Conservation (phyloP, 805 yeast genomes). For the Komagataella pseudopastoris region DNA sequence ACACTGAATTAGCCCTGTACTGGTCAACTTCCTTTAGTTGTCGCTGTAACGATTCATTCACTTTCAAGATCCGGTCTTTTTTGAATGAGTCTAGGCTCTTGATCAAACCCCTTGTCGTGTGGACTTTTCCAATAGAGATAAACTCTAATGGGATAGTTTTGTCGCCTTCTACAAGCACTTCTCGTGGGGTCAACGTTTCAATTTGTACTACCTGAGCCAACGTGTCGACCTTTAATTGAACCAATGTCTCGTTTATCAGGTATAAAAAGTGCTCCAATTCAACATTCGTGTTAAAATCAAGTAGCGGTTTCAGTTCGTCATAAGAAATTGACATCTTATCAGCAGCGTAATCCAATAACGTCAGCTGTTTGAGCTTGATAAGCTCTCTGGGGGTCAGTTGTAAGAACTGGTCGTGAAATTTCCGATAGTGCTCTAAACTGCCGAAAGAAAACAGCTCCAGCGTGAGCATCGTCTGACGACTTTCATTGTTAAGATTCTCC, state of each 20-base stretch:
- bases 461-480: slow-evolving; percentile 2
- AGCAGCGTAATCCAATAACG: slow-evolving; percentile 5
- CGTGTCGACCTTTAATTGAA: neutral
- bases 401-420: neutral
- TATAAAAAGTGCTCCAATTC: neutral
- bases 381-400: slow-evolving; percentile 5
- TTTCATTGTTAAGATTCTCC: neutral
- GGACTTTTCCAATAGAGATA: neutral
- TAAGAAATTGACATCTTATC: neutral
- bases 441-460: slow-evolving; percentile 17
- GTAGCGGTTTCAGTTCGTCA: neutral
- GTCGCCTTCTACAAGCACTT: neutral
- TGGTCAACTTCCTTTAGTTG: neutral
- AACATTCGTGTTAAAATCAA: neutral
- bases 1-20: neutral
- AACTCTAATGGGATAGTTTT: neutral
- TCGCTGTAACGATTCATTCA: neutral
- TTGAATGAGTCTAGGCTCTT: neutral
- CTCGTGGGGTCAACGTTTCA: neutral
- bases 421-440: slow-evolving; percentile 8
- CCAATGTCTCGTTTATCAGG: neutral
- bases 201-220: neutral
- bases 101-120: neutral
- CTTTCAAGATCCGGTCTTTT: neutral
- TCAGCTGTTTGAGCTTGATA: slow-evolving; percentile 10